These are phyloP conservation scores for Gossypium turneri DNA, from an alignment of 345 rosid genomes.

Conservation along the genomic window DNA sequence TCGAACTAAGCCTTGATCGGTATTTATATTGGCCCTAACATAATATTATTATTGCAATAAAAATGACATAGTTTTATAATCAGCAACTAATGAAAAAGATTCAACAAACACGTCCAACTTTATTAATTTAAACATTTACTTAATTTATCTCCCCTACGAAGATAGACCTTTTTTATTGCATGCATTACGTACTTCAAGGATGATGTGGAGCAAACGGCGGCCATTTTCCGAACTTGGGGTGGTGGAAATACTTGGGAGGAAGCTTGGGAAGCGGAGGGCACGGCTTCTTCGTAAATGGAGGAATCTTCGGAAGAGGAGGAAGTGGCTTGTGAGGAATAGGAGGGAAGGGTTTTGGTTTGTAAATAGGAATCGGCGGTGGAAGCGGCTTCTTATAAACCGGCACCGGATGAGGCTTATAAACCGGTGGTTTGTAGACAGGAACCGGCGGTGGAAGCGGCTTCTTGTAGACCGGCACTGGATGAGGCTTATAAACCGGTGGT, in stretches of 20 bases:
- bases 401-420: constrained; percentile 12
- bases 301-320: constrained; percentile 37
- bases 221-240: constrained; percentile 48
- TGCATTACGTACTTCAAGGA: background rate
- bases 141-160: background rate
- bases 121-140: background rate
- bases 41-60: background rate
- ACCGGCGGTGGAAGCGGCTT: constrained; percentile 13
- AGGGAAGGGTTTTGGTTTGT: constrained; percentile 38
- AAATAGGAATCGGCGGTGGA: constrained; percentile 20
- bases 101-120: background rate
- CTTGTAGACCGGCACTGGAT: background rate
- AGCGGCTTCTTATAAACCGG: constrained; percentile 8
- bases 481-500: constrained; percentile 4
- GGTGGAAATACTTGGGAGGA: constrained; percentile 40
- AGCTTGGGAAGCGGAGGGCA: constrained; percentile 20
- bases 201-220: constrained; percentile 36
- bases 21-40: too few relatives aligned
- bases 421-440: background rate
- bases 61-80: background rate
- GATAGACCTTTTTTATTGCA: background rate
- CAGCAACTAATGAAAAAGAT: background rate
- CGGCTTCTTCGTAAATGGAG: constrained; percentile 35
- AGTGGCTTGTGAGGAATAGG: constrained; percentile 22
- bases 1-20: accelerated